Evolutionary conservation across 306 rosid species (phyloP), one percentile per base, ranked within the genome.

Genomic region (Fragaria nilgerrensis): DNA sequence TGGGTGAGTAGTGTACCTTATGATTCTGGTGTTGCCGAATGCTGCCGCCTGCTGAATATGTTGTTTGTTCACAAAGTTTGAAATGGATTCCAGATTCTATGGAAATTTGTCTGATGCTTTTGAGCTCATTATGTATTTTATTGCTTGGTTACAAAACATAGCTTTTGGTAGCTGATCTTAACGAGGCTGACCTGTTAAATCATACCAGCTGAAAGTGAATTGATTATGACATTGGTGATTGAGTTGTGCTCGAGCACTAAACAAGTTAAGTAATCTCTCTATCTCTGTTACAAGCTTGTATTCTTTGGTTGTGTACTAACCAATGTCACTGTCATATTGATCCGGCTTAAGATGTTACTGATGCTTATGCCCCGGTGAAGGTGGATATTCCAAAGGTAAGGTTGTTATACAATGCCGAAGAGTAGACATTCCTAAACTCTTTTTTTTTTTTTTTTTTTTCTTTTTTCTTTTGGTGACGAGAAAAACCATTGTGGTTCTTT

Each of bases 171-270:
- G 78, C 61, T 75, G 78, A 62, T 62, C 45, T 36, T 62, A 44
- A 27, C 78, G 78, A 75, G 61, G 70, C 37, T 27, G 44, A 37
- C 45, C 45, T 75, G 78, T 61, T 75, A 58, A 39, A 41, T 55
- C 25, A 37, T 23, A 56, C 23, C 22, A 55, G 19, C 41, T 22
- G 20, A 41, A 10, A 67, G 47, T 11, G 2, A 11, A n/a, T 68
- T 29, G 72, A 68, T 10, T 68, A 13, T 41, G 72, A 68, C 15
- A 11, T 39, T n/a, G 52, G 48, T 66, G 48, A 56, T 56, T 56
- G 70, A 36, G 27, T 65, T 20, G 69, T 64, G 67, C 37, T 27
- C 3, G 12, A 62, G 20, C 41, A 14, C n/a, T 25, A 23, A 23
- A 25, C 64, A 59, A 20, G 39, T 2, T 17, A 59, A n/a, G 39